Conservation (phyloP, 352 stramenopile species). For the Globisporangium radiosum region DNA sequence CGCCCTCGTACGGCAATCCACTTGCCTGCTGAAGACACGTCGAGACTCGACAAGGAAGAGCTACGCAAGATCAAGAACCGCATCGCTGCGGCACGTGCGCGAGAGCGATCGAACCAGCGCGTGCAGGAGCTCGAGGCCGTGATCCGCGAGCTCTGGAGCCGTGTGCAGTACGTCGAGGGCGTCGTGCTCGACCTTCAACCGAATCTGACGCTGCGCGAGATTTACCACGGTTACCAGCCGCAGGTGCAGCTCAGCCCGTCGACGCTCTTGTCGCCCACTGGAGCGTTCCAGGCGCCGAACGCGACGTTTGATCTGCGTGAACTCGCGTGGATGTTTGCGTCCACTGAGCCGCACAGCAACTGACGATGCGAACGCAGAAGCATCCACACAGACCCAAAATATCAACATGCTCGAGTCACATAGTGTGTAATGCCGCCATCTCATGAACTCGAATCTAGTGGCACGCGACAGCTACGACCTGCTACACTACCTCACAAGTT, state of each 20-base stretch:
- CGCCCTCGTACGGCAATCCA: slow-evolving; percentile 46
- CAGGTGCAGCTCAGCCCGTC: slow-evolving; percentile 19
- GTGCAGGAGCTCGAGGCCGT: slow-evolving; percentile 41
- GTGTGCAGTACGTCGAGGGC: slow-evolving; percentile 52
- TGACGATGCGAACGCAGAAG: neutral
- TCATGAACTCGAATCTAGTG: too few relatives aligned
- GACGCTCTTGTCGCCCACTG: slow-evolving; percentile 6
- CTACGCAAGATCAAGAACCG: slow-evolving; percentile 69
- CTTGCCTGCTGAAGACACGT: slow-evolving; percentile 30
- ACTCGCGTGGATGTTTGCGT: slow-evolving; percentile 12
- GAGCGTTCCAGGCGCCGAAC: slow-evolving; percentile 10
- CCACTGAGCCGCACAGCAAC: slow-evolving; percentile 4
- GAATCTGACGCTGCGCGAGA: slow-evolving; percentile 23
- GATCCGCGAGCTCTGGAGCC: slow-evolving; percentile 44
- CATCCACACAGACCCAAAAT: too few relatives aligned
- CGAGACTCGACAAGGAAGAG: slow-evolving; percentile 34
- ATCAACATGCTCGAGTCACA: too few relatives aligned
- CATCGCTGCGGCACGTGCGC: slow-evolving; percentile 49
- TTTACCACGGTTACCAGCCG: slow-evolving; percentile 43
- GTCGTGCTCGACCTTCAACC: slow-evolving; percentile 32
- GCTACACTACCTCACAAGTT: too few relatives aligned
- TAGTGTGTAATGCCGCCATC: too few relatives aligned
- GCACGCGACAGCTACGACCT: too few relatives aligned
- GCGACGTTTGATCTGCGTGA: slow-evolving; percentile 13
- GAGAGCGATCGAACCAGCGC: slow-evolving; percentile 45